Evolutionary conservation across 768 basidiomycete genomes (phyloP).

Genomic region (Pholiota conissans): DNA sequence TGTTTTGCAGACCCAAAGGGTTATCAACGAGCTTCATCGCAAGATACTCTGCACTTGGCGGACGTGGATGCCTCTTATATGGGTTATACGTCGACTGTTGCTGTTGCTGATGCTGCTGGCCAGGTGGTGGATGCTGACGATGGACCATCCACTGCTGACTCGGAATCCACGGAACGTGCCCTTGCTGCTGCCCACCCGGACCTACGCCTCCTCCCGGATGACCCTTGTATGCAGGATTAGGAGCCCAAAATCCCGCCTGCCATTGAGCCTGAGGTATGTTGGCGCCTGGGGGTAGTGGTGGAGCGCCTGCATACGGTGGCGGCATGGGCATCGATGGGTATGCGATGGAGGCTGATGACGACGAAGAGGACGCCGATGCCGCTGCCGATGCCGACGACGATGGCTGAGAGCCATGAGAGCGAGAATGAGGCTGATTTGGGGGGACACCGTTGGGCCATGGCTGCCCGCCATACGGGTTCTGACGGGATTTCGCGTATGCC

Average conservation of each 20-base stretch:
- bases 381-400: not conserved
- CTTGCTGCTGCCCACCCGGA: conserved; percentile 23
- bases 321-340: conserved; percentile 8
- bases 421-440: not conserved
- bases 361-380: conserved; percentile 6
- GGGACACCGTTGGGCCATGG: not conserved
- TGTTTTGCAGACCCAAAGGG: conserved; percentile 62
- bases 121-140: conserved; percentile 19
- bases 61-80: conserved; percentile 61
- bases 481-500: too few species aligned
- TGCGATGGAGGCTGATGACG: conserved; percentile 12
- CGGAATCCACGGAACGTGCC: conserved; percentile 29
- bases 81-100: conserved; percentile 45
- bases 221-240: conserved; percentile 23
- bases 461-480: too few species aligned
- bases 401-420: not conserved
- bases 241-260: conserved; percentile 54
- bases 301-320: conserved; percentile 44
- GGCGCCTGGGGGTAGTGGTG: conserved; percentile 54
- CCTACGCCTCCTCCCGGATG: not conserved
- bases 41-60: conserved; percentile 67
- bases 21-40: conserved; percentile 58
- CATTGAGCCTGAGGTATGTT: conserved; percentile 46
- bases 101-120: conserved; percentile 20
- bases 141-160: conserved; percentile 24